These are phyloP conservation scores for Nakazawaea sp. DNA, from an alignment of 805 yeast species.

Conservation along the genomic window DNA sequence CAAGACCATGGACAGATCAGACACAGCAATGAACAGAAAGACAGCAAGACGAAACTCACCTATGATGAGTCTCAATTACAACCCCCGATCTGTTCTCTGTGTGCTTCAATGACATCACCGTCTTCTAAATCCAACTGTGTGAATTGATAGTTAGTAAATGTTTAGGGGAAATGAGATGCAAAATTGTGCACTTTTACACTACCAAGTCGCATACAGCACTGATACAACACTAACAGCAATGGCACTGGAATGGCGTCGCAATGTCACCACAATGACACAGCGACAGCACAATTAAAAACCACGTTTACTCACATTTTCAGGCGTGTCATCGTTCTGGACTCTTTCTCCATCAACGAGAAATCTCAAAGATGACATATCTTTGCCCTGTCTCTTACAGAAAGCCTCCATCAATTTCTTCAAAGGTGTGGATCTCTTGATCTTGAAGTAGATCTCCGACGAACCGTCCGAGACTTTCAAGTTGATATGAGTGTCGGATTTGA, in stretches of 20 bases:
- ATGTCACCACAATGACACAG: too few species aligned
- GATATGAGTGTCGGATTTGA: slow-evolving; percentile 61
- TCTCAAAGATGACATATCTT: slow-evolving; percentile 72
- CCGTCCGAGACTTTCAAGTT: slow-evolving; percentile 94
- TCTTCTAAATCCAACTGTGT: slow-evolving; percentile 76
- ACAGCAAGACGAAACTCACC: too few species aligned
- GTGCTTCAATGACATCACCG: slow-evolving; percentile 95
- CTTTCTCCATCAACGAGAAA: slow-evolving; percentile 93
- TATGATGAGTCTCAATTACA: not conserved
- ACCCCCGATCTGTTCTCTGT: slow-evolving; percentile 88
- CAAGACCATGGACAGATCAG: too few species aligned
- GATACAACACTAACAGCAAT: too few species aligned
- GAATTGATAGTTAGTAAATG: slow-evolving; percentile 2
- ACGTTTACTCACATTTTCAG: slow-evolving; percentile 48
- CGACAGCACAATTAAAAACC: too few species aligned
- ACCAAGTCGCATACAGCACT: too few species aligned
- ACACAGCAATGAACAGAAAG: too few species aligned
- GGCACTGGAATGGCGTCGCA: too few species aligned
- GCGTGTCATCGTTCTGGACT: slow-evolving; percentile 82
- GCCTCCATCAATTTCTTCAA: slow-evolving; percentile 95
- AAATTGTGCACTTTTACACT: too few species aligned
- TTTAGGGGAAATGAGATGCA: too few species aligned
- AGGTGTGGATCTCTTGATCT: slow-evolving; percentile 88
- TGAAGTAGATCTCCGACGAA: slow-evolving; percentile 88
- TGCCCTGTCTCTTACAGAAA: slow-evolving; percentile 96